Base-by-base conservation (phyloP, 106 monocot genomes). In the Dioscorea alata region DNA sequence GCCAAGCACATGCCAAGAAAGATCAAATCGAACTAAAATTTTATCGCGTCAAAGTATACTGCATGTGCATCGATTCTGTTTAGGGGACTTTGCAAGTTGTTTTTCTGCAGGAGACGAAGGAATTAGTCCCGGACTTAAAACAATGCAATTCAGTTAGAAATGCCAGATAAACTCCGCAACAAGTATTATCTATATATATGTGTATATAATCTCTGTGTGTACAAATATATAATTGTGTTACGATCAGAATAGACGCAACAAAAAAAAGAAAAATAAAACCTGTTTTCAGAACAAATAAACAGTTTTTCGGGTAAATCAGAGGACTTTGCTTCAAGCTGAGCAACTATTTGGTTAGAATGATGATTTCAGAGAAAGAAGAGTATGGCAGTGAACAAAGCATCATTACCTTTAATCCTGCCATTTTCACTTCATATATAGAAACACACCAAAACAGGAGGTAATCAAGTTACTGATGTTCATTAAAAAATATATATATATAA, bases 31-130 rank as follows among this genome's bases (percentile, higher is more conserved):
- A 13, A 42, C 42, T 42, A 42, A 42, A 42, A 42, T 42, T 42
- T 42, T 42, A 10, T 16, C 13, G 54, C 35, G 33, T 78, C 71
- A 78, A 4, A 78, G 78, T 14, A 78, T 72, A 16, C 52, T 60
- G 71, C 78, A 78, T n/a, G 71, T 31, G 66, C 78, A 78, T 34
- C 71, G 42, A 13, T 66, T 71, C 25, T 48, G 42, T 51, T 78
- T 78, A 22, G 66, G 60, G 16, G 78, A 23, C 19, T 78, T 65
- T 32, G 66, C 78, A 17, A 71, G 65, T 71, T 67, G 78, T 59
- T 78, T 78, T 60, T 78, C 78, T 78, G 65, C 58, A 42, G 65
- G 28, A 8, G 32, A 13, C 9, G 2, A 0, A 65, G 14, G 19
- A 13, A 16, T 19, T 33, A 42, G 42, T n/a, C 48, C 34, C 19